Conservation (phyloP, 2,329 filamentous ascomycete genomes). For the Monosporascus sp. region DNA sequence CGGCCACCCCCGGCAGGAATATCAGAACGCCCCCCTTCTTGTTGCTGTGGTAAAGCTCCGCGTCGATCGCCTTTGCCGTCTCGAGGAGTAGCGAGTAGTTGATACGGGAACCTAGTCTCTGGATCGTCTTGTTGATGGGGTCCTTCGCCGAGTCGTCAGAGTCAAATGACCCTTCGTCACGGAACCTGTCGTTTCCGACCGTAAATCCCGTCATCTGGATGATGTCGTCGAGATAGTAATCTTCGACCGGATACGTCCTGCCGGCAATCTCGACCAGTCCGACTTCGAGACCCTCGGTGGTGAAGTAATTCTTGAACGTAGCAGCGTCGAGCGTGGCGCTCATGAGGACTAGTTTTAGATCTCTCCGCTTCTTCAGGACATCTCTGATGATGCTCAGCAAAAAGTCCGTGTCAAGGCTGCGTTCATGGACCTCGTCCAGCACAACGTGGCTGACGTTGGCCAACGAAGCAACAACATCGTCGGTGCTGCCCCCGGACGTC, state of each 20-base stretch:
- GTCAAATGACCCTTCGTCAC: slow-evolving; percentile 22
- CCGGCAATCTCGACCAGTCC: slow-evolving; percentile 83
- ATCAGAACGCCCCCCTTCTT: slow-evolving; percentile 87
- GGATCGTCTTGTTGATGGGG: slow-evolving; percentile 64
- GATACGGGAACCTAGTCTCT: slow-evolving; percentile 73
- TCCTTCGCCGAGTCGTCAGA: slow-evolving; percentile 43
- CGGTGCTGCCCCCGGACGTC: slow-evolving; percentile 72
- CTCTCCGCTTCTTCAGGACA: slow-evolving; percentile 66
- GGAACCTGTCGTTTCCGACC: slow-evolving; percentile 21
- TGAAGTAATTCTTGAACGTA: slow-evolving; percentile 82
- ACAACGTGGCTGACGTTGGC: slow-evolving; percentile 92
- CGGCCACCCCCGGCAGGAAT: slow-evolving; percentile 85
- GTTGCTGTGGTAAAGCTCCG: slow-evolving; percentile 57
- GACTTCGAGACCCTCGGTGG: slow-evolving; percentile 59
- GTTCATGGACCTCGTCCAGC: slow-evolving; percentile 94
- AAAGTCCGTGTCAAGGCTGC: slow-evolving; percentile 92
- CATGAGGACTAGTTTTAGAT: slow-evolving; percentile 91
- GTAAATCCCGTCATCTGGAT: slow-evolving; percentile 73
- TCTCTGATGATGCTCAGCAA: slow-evolving; percentile 81
- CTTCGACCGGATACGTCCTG: slow-evolving; percentile 82
- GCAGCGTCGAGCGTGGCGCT: slow-evolving; percentile 89
- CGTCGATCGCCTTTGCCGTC: slow-evolving; percentile 76
- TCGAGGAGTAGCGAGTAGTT: slow-evolving; percentile 85
- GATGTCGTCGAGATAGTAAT: slow-evolving; percentile 86
- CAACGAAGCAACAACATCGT: slow-evolving; percentile 75